Base-by-base conservation (phyloP, 2,329 filamentous ascomycete genomes). In the Colletotrichum tanaceti region DNA sequence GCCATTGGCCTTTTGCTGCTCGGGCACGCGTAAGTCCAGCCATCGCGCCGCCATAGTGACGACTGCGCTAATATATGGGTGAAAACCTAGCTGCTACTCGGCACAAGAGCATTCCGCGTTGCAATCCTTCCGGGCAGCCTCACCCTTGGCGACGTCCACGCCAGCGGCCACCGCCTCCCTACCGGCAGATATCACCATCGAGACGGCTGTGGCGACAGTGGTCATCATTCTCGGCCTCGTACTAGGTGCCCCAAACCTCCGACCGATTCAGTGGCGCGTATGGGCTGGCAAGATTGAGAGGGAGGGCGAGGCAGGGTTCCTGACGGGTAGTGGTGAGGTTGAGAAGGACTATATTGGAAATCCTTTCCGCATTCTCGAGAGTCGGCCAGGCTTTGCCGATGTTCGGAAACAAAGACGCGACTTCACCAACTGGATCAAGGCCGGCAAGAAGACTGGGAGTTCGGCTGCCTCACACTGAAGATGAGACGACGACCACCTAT, bases 41-140 rank as follows among this genome's bases (percentile, higher is more conserved):
- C 47, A 44, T 28, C 5, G n/a, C n/a, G n/a, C 28, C 46, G 22
- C 38, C 24, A 22, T 5, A 14, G 5, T 43, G 22, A 14, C 35
- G 58, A 50, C 4, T 54, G 18, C 54, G 39, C 28, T 41, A 38
- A 61, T 50, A 44, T 43, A 50, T 11, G 52, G 24, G 44, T 53
- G 18, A 55, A 46, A 38, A 58, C 47, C 68, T 75, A 99, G 96
- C 72, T 97, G 94, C 82, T 99, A 98, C 82, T 99, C 96, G 59
- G 94, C 94, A 54, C 92, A 97, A 80, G 96, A 99, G 82, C 93
- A 97, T 82, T 91, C 93, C 7, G 85, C 90, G 24, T 87, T 97
- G 58, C 88, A 90, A 73, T 87, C 90, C 64, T 84, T 85, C 73
- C 80, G 81, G 62, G 77, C 79, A 60, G 82, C 85, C 58, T 70